These are phyloP conservation scores for Plasmodium relictum DNA, from an alignment of 169 alveolate species.

Conservation along the genomic window DNA sequence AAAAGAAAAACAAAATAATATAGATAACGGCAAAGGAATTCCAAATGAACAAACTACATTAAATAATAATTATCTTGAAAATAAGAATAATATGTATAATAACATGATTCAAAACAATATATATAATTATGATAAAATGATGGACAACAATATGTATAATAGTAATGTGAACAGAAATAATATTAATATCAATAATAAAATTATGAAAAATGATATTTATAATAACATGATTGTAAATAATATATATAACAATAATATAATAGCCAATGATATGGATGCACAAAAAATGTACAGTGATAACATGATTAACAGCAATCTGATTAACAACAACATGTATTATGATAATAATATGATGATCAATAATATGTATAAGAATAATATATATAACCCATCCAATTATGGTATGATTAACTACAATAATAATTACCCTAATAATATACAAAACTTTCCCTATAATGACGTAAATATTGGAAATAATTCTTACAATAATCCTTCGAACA, in stretches of 20 bases:
- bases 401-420: constrained; percentile 26
- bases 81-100: background rate
- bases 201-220: background rate
- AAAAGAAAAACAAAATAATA: background rate
- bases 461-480: constrained; percentile 16
- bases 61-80: background rate
- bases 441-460: constrained; percentile 6
- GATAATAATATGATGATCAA: constrained; percentile 17
- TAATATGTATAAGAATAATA: constrained; percentile 45
- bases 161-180: background rate
- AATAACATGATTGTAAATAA: background rate
- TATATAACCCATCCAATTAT: constrained; percentile 27
- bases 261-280: background rate
- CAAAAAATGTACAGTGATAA: background rate
- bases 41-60: background rate
- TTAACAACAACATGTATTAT: background rate
- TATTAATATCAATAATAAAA: background rate
- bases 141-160: constrained; percentile 23
- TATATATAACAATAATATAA: background rate
- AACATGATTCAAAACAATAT: background rate
- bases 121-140: background rate
- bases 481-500: background rate
- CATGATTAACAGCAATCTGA: too few species aligned
- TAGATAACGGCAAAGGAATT: background rate
- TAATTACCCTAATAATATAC: background rate